Evolutionary conservation across 176 grass and related monocot genomes (phyloP), one percentile per base, ranked within the genome.

Genomic region (Miscanthus lutarioriparius): DNA sequence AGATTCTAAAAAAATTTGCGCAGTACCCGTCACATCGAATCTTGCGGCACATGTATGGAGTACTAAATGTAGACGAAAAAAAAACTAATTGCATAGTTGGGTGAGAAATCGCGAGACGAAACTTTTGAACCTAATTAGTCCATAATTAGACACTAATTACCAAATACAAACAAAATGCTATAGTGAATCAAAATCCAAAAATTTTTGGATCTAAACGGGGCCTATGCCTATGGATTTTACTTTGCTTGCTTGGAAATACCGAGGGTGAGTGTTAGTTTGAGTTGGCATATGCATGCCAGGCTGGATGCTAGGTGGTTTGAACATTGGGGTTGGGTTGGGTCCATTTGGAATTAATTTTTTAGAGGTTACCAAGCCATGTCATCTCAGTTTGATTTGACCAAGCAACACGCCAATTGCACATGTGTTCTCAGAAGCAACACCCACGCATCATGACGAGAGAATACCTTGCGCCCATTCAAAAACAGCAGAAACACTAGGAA

Each of bases 341-440:
- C 16, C 48, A 51, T 53, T 51, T 17, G 75, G 19, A 69, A 70
- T 64, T 80, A 70, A 70, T 82, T 81, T 80, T 28, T 30, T 35
- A 74, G 16, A 39, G 30, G 37, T 2, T 58, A 79, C 35, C 41
- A 40, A 53, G 79, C 66, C 84, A 87, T 70, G 67, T 83, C 80
- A 87, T 74, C 84, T 83, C 68, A 80, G 38, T 68, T 75, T 37
- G 69, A 87, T 80, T 90, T 90, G 89, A 87, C 80, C 84, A 80
- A 84, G 69, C 89, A 87, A 72, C 84, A 80, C 79, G 58, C 37
- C 74, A 72, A 82, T 16, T 30, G 61, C 49, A 53, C 17, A 20
- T 51, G 16, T 84, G 30, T 63, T 87, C 75, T 75, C 75, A 40
- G 75, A 74, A 86, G 67, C 49, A 53, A 53, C 49, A 49, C 15